Base-by-base conservation (phyloP, 2,329 filamentous ascomycete genomes). In the Alternaria conjuncta region DNA sequence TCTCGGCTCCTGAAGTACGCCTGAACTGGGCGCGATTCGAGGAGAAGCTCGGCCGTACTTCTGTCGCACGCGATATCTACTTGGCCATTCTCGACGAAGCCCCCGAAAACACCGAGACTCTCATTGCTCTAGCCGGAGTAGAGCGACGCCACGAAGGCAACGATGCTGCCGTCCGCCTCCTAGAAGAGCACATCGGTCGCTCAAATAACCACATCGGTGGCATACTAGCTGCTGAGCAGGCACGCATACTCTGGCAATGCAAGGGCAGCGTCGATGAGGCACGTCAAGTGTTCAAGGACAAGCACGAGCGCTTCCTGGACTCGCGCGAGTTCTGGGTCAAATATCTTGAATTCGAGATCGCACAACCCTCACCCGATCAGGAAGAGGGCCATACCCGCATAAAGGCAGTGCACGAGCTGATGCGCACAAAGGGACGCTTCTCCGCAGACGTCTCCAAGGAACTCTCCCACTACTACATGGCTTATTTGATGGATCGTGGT, bases 11-110 rank as follows among this genome's bases (percentile, higher is more conserved):
- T 0, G 90, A 90, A 2, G 90, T 97, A 67, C 89, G 96, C 60
- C 85, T 98, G 64, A 92, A 97, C 77, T 98, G 94, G 83, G 95
- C 96, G 13, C 93, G 94, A 72, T 97, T 97, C 69, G 96, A 99
- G 78, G 96, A 99, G 82, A 91, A 92, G 80, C 86, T 87, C 8
- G 92, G 89, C 5, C 89, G 93, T 43, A 83, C 90, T 25, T 91
- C 92, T 66, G 86, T 96, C 41, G 93, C 95, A 11, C 88, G 91
- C 63, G 94, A 92, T 62, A 94, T 99, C 60, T 92, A 97, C 75
- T 86, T 90, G 51, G 90, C 92, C 1, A 91, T 99, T 57, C 84
- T 98, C 30, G 83, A 89, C 68, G 86, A 86, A 62, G 82, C 97
- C 15, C 94, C 95, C 1, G 90, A 92, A 69, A 92, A 95, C 68